Conservation (phyloP, 345 rosid genomes). For the Populus nigra region DNA sequence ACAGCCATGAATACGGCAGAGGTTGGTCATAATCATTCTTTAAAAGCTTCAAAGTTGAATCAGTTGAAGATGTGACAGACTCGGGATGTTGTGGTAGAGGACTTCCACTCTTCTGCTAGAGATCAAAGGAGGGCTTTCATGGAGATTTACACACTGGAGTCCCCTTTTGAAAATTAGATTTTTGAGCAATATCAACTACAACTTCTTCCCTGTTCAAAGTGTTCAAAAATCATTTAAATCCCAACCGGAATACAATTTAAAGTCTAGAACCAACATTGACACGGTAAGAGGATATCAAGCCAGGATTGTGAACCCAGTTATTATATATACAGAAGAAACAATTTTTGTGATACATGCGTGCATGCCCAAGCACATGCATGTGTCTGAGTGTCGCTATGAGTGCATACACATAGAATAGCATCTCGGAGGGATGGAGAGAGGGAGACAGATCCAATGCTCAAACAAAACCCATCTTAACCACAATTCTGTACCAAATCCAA, state of each 20-base stretch:
- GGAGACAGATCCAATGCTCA: not conserved
- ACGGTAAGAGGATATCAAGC: not conserved
- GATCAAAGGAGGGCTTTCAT: not conserved
- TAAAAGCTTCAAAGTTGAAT: not conserved
- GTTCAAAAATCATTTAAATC: not conserved
- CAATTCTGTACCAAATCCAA: not conserved
- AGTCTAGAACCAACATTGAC: not conserved
- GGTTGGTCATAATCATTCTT: not conserved
- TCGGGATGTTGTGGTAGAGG: not conserved
- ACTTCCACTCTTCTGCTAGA: slow-evolving; percentile 1
- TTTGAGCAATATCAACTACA: not conserved
- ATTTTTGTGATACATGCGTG: not conserved
- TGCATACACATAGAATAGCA: not conserved
- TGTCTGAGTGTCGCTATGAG: not conserved
- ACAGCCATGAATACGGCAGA: slow-evolving; percentile 6
- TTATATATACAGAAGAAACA: not conserved
- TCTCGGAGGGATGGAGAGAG: not conserved
- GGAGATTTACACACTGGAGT: not conserved
- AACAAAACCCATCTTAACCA: not conserved
- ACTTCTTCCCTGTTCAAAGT: slow-evolving; percentile 32
- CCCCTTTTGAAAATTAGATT: not conserved
- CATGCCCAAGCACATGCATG: slow-evolving; percentile 4
- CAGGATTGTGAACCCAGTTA: not conserved
- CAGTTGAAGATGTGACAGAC: not conserved
- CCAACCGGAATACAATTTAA: not conserved